phyloP scores from a whole-genome alignment of 108 stramenopile genomes.

The Cyclostephanos invisitatus region DNA sequence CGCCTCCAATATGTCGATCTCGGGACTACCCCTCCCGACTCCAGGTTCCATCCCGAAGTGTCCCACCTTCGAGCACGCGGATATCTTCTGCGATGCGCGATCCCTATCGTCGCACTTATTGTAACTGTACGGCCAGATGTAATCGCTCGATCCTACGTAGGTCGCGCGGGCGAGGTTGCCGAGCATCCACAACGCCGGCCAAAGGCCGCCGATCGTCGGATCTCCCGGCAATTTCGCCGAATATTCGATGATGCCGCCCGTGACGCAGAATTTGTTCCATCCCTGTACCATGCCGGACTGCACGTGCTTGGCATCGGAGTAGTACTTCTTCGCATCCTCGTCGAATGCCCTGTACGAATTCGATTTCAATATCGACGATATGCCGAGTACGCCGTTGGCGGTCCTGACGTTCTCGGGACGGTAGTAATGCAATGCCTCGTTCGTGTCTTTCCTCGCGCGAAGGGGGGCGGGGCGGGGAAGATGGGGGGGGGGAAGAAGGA shows the following conservation, averaged over 20 bases:
- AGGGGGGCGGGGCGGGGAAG: neutral
- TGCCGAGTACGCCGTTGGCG: conserved; percentile 67
- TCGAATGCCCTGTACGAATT: conserved; percentile 82
- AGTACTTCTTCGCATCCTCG: conserved; percentile 77
- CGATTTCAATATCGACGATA: conserved; percentile 62
- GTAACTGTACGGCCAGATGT: conserved; percentile 91
- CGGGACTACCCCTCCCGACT: conserved; percentile 85
- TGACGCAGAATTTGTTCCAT: conserved; percentile 94
- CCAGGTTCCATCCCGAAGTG: conserved; percentile 79
- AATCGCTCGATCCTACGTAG: conserved; percentile 89
- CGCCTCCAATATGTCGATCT: conserved; percentile 91
- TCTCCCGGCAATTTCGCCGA: conserved; percentile 82
- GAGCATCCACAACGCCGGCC: conserved; percentile 93
- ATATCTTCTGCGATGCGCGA: conserved; percentile 77
- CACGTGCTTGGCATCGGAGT: conserved; percentile 71
- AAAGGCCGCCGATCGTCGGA: conserved; percentile 72
- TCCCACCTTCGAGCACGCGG: conserved; percentile 71
- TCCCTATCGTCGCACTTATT: conserved; percentile 69
- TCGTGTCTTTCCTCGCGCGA: conserved; percentile 63
- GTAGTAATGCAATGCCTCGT: conserved; percentile 85
- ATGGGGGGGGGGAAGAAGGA: neutral
- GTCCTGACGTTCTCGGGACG: conserved; percentile 72
- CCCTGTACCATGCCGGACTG: conserved; percentile 87
- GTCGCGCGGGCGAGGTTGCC: conserved; percentile 90
- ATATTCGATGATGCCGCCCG: conserved; percentile 89